phyloP scores from a whole-genome alignment of 495 filamentous ascomycete genomes.

The Trichoderma gamsii region DNA sequence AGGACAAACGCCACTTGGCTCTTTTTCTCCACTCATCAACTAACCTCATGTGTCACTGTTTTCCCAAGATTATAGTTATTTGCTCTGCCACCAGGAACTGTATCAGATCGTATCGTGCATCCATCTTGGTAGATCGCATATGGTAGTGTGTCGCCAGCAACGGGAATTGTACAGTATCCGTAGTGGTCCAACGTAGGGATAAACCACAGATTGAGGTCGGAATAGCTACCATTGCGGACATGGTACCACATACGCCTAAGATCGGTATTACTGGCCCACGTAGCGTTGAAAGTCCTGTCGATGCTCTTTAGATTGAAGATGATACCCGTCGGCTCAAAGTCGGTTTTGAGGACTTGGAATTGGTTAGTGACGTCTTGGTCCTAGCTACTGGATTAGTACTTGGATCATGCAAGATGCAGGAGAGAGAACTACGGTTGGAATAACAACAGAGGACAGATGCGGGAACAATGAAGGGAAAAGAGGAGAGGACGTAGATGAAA shows the following conservation, averaged over 20 bases:
- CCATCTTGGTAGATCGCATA: constrained; percentile 47
- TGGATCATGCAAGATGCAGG: too few species aligned
- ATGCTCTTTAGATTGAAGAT: constrained; percentile 46
- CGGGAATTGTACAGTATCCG: constrained; percentile 54
- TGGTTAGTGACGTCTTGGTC: constrained; percentile 36
- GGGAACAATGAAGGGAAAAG: neutral
- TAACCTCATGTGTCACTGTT: constrained; percentile 54
- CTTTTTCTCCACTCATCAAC: too few species aligned
- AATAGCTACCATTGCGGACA: constrained; percentile 56
- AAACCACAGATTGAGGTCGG: constrained; percentile 60
- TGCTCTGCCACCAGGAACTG: constrained; percentile 48
- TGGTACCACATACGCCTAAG: constrained; percentile 52
- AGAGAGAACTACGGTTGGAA: neutral
- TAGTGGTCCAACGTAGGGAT: constrained; percentile 43
- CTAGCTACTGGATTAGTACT: constrained; percentile 18
- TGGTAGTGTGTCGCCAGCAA: constrained; percentile 27
- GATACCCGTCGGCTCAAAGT: constrained; percentile 47
- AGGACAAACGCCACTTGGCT: too few species aligned
- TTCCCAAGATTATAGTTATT: constrained; percentile 52
- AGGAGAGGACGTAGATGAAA: neutral
- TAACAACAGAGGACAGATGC: neutral
- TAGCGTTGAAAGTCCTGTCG: constrained; percentile 51
- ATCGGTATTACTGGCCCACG: constrained; percentile 45
- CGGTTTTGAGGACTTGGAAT: constrained; percentile 42
- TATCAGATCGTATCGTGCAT: constrained; percentile 49